Base-by-base conservation (phyloP, 441 rosid species). In the Daphne laureola region DNA sequence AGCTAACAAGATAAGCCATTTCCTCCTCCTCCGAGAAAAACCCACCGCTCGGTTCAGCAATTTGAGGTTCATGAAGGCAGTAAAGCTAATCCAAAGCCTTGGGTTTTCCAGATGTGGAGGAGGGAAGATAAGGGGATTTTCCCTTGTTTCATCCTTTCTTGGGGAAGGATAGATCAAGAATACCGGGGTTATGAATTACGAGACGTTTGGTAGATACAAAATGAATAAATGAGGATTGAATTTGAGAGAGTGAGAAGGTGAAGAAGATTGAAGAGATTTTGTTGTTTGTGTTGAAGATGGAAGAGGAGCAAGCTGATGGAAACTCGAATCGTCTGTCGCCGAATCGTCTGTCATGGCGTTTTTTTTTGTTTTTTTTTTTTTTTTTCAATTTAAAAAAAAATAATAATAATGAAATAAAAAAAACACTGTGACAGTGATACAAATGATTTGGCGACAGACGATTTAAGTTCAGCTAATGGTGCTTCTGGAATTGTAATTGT, bases 41-140 rank as follows among this genome's bases (percentile, higher is more conserved):
- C 31, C 27, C 50, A 71, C 31, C 17, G 78, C 79, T 49, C 61
- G 74, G 5, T 65, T 67, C 40, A 74, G 62, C 63, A 76, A 68
- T 53, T 58, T 68, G 63, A 73, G 72, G 61, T 74, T 83, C 95
- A 86, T 83, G 12, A n/a, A 57, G 26, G n/a, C n/a, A n/a, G n/a
- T n/a, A n/a, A n/a, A n/a, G n/a, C n/a, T n/a, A 54, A 47, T 11
- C 6, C 5, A 45, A 17, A 43, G 14, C 15, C 13, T 11, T 25
- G 11, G 54, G 17, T 15, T 8, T 14, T 40, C 47, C 17, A 46
- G n/a, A 35, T 46, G 26, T 13, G 5, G 14, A 16, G 14, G 16
- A 53, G 27, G 4, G 18, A 40, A 4, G 14, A 18, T 17, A 27
- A 15, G 38, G 53, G 23, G 27, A 36, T 9, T 17, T 12, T 43